Evolutionary conservation across 176 grass and related monocot genomes (phyloP).

Genomic region (Triticum timopheevii): DNA sequence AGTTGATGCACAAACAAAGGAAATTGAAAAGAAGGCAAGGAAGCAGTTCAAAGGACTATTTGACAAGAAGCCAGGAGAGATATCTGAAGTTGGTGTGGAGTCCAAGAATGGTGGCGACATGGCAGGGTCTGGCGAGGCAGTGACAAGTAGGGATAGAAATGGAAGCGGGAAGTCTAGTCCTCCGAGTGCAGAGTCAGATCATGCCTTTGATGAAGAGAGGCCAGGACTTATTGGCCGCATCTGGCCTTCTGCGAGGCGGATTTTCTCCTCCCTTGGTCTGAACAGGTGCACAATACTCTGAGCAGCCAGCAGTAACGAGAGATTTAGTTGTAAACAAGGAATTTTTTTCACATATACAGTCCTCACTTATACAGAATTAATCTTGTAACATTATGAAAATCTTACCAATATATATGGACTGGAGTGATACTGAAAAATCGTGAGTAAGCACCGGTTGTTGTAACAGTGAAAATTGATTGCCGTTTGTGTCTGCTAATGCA

Average conservation of each 20-base stretch:
- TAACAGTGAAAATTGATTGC: not conserved
- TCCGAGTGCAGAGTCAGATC: slow-evolving; percentile 4
- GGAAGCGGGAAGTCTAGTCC: not conserved
- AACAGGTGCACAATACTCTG: slow-evolving; percentile 85
- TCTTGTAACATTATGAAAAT: not conserved
- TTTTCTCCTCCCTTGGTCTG: slow-evolving; percentile 66
- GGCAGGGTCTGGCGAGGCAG: slow-evolving; percentile 19
- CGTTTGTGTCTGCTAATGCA: no score
- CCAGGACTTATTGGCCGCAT: slow-evolving; percentile 55
- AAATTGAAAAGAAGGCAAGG: slow-evolving; percentile 74
- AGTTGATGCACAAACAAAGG: slow-evolving; percentile 34
- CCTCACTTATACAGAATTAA: not conserved
- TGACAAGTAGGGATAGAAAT: slow-evolving; percentile 27
- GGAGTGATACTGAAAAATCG: not conserved
- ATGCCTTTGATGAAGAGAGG: slow-evolving; percentile 56
- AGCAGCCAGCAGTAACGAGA: not conserved
- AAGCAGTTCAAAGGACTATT: slow-evolving; percentile 98
- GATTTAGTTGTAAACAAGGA: no score
- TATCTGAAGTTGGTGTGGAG: slow-evolving; percentile 58
- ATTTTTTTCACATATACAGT: no score
- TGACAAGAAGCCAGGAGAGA: slow-evolving; percentile 96
- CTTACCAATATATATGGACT: not conserved
- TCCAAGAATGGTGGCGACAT: not conserved
- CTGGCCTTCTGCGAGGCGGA: slow-evolving; percentile 61
- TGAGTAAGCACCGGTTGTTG: not conserved